Evolutionary conservation across 768 basidiomycete species (phyloP).

Genomic region (Lentinula edodes): DNA sequence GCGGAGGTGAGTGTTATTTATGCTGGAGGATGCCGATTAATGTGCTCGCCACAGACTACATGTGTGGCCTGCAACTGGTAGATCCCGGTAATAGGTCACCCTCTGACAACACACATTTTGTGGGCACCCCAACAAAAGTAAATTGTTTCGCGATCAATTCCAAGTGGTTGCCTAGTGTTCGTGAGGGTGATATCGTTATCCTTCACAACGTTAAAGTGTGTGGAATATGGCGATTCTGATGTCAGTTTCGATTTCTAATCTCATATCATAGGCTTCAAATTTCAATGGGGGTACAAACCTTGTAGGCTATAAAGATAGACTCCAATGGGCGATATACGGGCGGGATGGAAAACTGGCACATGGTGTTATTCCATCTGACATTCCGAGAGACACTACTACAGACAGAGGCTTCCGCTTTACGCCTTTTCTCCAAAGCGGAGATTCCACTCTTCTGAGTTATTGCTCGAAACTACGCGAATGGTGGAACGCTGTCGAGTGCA

Average conservation of each 20-base stretch:
- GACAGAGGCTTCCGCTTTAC: slow-evolving; percentile 34
- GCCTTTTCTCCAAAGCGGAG: slow-evolving; percentile 26
- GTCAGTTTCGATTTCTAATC: not conserved
- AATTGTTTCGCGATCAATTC: slow-evolving; percentile 47
- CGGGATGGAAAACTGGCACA: slow-evolving; percentile 29
- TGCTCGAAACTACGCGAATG: slow-evolving; percentile 41
- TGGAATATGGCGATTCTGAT: not conserved
- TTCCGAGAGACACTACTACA: not conserved
- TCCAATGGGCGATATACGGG: slow-evolving; percentile 54
- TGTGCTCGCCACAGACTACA: not conserved
- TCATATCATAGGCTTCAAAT: slow-evolving; percentile 26
- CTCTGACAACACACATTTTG: not conserved
- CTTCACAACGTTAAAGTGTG: slow-evolving; percentile 46
- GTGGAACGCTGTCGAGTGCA: slow-evolving; percentile 36
- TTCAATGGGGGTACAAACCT: slow-evolving; percentile 24
- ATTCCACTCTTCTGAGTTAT: slow-evolving; percentile 32
- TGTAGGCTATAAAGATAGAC: slow-evolving; percentile 38
- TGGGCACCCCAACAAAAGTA: slow-evolving; percentile 20
- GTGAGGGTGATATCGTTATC: slow-evolving; percentile 45
- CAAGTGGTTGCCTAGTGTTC: slow-evolving; percentile 47
- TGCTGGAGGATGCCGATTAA: not conserved
- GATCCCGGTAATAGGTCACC: not conserved
- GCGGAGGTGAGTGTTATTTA: not conserved
- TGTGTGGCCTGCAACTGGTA: not conserved
- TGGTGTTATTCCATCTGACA: slow-evolving; percentile 26